Percentiles rank a stretch among this genome's conserved stretches.
phyloP scores from a whole-genome alignment of 176 grass and related monocot genomes.

The Ensete glaucum region DNA sequence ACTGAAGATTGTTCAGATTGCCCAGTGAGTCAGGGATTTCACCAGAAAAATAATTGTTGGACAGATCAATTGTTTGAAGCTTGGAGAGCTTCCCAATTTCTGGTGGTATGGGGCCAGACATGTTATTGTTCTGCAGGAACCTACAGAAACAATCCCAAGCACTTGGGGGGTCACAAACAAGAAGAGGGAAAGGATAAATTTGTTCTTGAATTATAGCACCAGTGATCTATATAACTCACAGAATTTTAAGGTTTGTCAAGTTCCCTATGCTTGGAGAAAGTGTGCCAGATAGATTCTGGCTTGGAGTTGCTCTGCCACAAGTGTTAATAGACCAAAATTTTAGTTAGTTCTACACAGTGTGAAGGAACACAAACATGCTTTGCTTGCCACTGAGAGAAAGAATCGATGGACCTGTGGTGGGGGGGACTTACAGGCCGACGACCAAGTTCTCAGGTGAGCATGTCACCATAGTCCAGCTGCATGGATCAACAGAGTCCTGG shows the following conservation, averaged over 20 bases:
- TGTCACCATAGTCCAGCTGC: conserved; percentile 57
- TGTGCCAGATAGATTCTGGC: conserved; percentile 56
- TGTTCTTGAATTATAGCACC: not conserved
- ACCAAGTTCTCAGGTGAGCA: conserved; percentile 51
- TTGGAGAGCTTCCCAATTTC: not conserved
- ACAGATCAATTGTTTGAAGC: not conserved
- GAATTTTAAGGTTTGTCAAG: conserved; percentile 58
- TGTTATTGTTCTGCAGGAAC: not conserved
- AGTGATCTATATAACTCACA: conserved; percentile 29
- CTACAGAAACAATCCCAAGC: not conserved
- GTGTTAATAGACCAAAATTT: conserved; percentile 2
- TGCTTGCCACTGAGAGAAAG: not conserved
- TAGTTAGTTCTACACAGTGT: not conserved
- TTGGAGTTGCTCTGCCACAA: conserved; percentile 42
- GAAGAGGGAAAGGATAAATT: not conserved
- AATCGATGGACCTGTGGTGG: not conserved
- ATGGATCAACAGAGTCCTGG: conserved; percentile 67
- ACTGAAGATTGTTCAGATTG: not conserved
- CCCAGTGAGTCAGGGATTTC: not conserved
- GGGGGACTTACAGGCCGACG: conserved; percentile 41
- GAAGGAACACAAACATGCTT: not conserved
- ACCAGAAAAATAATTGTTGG: not conserved
- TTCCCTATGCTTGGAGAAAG: conserved; percentile 64
- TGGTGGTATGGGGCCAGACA: not conserved
- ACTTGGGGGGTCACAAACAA: not conserved